Evolutionary conservation across 306 rosid species (phyloP), one percentile per base, ranked within the genome.

Genomic region (Glycine tomentella): DNA sequence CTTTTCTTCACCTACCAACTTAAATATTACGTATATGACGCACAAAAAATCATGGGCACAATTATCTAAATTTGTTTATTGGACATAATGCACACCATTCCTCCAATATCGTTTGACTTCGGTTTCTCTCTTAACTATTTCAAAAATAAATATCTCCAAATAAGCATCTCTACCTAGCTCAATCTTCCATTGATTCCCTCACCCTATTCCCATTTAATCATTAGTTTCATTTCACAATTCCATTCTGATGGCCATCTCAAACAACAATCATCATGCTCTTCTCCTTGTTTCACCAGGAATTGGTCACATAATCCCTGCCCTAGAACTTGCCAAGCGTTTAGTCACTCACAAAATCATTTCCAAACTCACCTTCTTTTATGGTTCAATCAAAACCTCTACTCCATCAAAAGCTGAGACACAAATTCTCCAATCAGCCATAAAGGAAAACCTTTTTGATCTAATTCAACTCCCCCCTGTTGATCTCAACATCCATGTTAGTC

Each of bases 281-380:
- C 0, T 76, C 8, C 17, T 76, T 0, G 9, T 17, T 9, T 16
- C 62, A 46, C 80, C 80, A 31, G 80, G 80, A 5, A 48, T 76
- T 62, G 80, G 80, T 48, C 80, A 76, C 62, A n/a, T 76, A 4
- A 76, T 63, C 33, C 80, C 80, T 1, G n/a, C 8, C 42, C 72
- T 76, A 25, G 62, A 62, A 9, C 50, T 76, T 5, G 61, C 72
- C 6, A 76, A 76, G 16, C 20, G 31, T 5, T 44, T 76, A 8
- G 62, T 76, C 34, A 31, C 62, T 2, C 72, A 63, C 80, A 5
- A 76, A 11, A 48, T 62, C 44, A 45, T 63, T 6, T 57, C 80
- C 72, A 76, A 62, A 49, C 8, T 76, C 4, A 76, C 72, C 33
- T 5, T 62, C 12, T 48, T 76, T 10, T 20, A 33, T 9, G 16